Percentiles rank a stretch among this genome's conserved stretches.
phyloP scores from a whole-genome alignment of 2,329 filamentous ascomycete species.

The Fusarium secorum region DNA sequence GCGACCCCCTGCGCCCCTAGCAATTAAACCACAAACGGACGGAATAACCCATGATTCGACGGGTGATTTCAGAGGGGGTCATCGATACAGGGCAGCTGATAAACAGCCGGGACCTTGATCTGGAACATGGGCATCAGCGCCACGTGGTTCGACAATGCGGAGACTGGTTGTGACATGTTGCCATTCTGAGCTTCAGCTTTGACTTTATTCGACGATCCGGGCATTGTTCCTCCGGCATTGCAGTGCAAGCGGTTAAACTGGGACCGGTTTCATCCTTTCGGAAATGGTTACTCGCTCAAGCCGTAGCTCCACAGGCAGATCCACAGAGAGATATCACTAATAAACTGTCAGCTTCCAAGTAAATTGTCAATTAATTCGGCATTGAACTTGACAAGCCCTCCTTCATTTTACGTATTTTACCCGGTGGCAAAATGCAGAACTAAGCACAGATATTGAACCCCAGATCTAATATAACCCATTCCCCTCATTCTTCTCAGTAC shows the following conservation, averaged over 20 bases:
- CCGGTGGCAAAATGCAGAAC: not conserved
- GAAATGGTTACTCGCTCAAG: not conserved
- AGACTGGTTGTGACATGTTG: not conserved
- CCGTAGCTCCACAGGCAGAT: not conserved
- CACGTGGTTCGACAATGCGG: slow-evolving; percentile 18
- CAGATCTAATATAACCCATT: not conserved
- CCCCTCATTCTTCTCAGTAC: not conserved
- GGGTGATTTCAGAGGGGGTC: not conserved
- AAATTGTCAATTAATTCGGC: not conserved
- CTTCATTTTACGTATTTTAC: not conserved
- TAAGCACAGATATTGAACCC: not conserved
- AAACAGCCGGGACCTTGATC: not conserved
- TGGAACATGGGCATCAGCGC: not conserved
- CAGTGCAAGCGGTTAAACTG: slow-evolving; percentile 5
- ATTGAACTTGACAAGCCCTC: not conserved
- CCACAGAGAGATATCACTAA: not conserved
- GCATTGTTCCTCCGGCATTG: slow-evolving; percentile 14
- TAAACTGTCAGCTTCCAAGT: not conserved
- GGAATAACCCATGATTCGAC: not conserved
- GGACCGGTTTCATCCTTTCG: not conserved
- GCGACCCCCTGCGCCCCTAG: not conserved
- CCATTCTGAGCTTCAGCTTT: not conserved
- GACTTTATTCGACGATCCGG: slow-evolving; percentile 2
- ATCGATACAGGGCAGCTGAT: not conserved
- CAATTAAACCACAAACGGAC: not conserved